A percentile compares a stretch with the other conserved stretches of the same genome.
Conservation (phyloP, 148 eudicot genomes). For the Pharnaceum exiguum region DNA sequence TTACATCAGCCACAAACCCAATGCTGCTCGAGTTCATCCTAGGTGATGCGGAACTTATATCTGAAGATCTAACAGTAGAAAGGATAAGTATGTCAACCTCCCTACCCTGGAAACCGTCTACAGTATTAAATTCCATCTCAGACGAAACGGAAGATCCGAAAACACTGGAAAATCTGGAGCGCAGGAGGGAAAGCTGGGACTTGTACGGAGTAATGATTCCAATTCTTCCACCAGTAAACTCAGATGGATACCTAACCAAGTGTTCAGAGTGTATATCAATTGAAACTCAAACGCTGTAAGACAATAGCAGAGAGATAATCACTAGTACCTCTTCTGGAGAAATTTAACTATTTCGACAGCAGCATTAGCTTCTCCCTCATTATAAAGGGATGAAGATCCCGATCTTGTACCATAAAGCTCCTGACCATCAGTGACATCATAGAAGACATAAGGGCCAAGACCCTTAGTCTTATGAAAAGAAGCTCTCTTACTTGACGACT, state of each 20-base stretch:
- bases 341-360: constrained; percentile 70
- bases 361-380: constrained; percentile 94
- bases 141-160: constrained; percentile 84
- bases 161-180: constrained; percentile 73
- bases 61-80: constrained; percentile 85
- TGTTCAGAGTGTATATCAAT: constrained; percentile 5
- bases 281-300: constrained; percentile 5
- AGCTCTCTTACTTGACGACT: constrained; percentile 57
- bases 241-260: constrained; percentile 66
- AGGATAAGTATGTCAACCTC: constrained; percentile 92
- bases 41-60: constrained; percentile 28
- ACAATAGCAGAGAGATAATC: not conserved
- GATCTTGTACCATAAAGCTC: constrained; percentile 72
- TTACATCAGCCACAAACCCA: constrained; percentile 97
- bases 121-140: constrained; percentile 93
- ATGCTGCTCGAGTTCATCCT: constrained; percentile 45
- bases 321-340: constrained; percentile 61
- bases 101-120: constrained; percentile 98
- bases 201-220: constrained; percentile 95
- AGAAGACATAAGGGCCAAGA: constrained; percentile 94
- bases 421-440: constrained; percentile 79
- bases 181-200: constrained; percentile 76
- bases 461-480: constrained; percentile 68
- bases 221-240: constrained; percentile 77
- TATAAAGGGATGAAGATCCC: constrained; percentile 74